Percentiles rank a stretch among this genome's conserved stretches.
Conservation (phyloP, 176 grass and related monocot genomes). For the Pontederia paniculata region DNA sequence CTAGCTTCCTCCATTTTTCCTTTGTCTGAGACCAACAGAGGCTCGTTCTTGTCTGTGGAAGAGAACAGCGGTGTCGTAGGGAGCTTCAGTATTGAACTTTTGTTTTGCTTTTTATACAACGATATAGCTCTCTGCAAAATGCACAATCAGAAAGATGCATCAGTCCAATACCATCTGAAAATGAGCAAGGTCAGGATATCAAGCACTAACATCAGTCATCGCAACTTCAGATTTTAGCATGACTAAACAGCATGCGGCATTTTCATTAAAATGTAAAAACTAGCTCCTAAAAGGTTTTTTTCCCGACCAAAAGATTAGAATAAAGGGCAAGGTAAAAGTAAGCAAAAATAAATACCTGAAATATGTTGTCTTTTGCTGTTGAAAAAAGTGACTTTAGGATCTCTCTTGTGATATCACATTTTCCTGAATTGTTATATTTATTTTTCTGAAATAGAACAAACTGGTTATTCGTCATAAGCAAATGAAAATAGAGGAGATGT, state of each 20-base stretch:
- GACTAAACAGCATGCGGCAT: too few species aligned
- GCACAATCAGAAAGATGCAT: constrained; percentile 14
- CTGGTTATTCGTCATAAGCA: constrained; percentile 10
- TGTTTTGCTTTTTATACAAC: constrained; percentile 51
- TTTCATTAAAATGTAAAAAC: neutral
- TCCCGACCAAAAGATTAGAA: neutral
- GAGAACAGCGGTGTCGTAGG: neutral
- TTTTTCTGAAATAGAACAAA: constrained; percentile 27
- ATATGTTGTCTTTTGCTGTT: constrained; percentile 34
- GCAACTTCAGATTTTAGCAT: too few species aligned
- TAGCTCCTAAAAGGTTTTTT: neutral
- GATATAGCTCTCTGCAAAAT: constrained; percentile 68
- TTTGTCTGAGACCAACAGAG: constrained; percentile 11
- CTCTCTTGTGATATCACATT: constrained; percentile 29
- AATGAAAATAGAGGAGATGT: constrained; percentile 1
- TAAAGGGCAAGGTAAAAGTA: constrained; percentile 4
- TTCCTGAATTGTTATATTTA: constrained; percentile 19
- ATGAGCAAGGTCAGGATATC: constrained; percentile 19
- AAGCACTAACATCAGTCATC: too few species aligned
- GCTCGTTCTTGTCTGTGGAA: constrained; percentile 26
- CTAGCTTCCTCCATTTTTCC: constrained; percentile 12
- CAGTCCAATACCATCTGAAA: neutral
- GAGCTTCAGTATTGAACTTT: constrained; percentile 16
- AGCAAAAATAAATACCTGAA: constrained; percentile 40
- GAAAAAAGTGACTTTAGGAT: constrained; percentile 53